phyloP scores from a whole-genome alignment of 2,329 filamentous ascomycete genomes.

The Didymella exigua region DNA sequence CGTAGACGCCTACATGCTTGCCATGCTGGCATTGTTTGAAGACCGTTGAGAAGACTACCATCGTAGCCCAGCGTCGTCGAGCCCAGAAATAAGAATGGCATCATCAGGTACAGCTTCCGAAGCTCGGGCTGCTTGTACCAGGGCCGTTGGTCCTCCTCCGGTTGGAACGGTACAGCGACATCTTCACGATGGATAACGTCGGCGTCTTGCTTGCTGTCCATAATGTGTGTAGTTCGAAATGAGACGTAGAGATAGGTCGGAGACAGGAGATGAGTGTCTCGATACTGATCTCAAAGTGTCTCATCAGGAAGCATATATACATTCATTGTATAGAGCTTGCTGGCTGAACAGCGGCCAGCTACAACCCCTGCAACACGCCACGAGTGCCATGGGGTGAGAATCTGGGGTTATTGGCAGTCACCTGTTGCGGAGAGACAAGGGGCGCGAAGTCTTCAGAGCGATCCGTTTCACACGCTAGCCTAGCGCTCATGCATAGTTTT shows the following conservation, averaged over 20 bases:
- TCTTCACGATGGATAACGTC: conserved; percentile 23
- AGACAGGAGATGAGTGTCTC: background rate
- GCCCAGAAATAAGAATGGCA: conserved; percentile 27
- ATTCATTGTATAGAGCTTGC: background rate
- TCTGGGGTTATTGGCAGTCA: conserved; percentile 1
- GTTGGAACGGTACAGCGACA: conserved; percentile 1
- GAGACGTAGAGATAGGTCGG: background rate
- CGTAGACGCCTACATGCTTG: conserved; percentile 35
- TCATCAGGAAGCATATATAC: conserved; percentile 11
- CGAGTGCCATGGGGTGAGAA: conserved; percentile 9
- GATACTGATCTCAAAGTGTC: conserved; percentile 1
- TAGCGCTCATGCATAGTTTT: conserved; percentile 16
- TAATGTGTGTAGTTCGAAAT: background rate
- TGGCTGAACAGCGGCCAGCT: background rate
- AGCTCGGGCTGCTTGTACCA: conserved; percentile 28
- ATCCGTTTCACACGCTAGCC: conserved; percentile 2
- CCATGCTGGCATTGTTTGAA: conserved; percentile 30
- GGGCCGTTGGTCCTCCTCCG: conserved; percentile 20
- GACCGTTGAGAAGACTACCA: conserved; percentile 26
- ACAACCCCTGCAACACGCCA: background rate
- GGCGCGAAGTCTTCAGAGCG: background rate
- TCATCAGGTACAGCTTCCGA: conserved; percentile 27
- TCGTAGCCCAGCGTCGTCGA: conserved; percentile 27
- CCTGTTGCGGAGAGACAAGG: conserved; percentile 6
- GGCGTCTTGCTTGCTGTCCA: conserved; percentile 16